Conservation (phyloP, 2,329 filamentous ascomycete genomes). For the Graphiopsis chlorocephala region DNA sequence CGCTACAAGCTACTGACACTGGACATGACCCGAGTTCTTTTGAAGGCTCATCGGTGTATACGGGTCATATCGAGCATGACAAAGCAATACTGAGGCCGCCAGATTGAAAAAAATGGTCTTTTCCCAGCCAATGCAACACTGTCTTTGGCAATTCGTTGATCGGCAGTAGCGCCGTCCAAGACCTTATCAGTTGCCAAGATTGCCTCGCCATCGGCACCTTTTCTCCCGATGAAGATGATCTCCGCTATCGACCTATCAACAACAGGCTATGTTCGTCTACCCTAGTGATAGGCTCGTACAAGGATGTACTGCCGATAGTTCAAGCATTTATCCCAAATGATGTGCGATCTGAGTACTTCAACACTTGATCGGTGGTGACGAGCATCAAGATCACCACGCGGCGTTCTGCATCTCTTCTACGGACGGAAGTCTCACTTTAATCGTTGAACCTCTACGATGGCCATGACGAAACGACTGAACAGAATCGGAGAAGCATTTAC, state of each 20-base stretch:
- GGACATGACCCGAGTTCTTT: not conserved
- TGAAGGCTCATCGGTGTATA: not conserved
- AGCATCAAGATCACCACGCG: not conserved
- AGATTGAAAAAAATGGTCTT: not conserved
- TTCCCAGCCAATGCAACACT: not conserved
- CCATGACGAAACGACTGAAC: not conserved
- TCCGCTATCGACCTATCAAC: not conserved
- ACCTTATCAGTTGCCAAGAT: not conserved
- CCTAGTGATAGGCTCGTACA: not conserved
- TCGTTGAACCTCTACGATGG: not conserved
- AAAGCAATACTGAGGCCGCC: not conserved
- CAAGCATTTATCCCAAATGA: not conserved
- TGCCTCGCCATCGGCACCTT: not conserved
- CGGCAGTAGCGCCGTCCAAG: not conserved
- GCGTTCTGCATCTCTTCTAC: not conserved
- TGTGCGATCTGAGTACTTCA: not conserved
- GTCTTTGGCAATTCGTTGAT: not conserved
- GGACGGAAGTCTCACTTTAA: not conserved
- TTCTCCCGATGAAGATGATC: not conserved
- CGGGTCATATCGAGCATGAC: not conserved
- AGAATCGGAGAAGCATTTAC: not conserved
- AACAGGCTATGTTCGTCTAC: not conserved
- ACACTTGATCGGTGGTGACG: not conserved
- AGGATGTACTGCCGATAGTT: not conserved
- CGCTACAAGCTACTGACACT: not conserved